A percentile compares a stretch with the other conserved stretches of the same genome.
These are phyloP conservation scores for Trametes cingulata DNA, from an alignment of 768 basidiomycete species.

Conservation along the genomic window DNA sequence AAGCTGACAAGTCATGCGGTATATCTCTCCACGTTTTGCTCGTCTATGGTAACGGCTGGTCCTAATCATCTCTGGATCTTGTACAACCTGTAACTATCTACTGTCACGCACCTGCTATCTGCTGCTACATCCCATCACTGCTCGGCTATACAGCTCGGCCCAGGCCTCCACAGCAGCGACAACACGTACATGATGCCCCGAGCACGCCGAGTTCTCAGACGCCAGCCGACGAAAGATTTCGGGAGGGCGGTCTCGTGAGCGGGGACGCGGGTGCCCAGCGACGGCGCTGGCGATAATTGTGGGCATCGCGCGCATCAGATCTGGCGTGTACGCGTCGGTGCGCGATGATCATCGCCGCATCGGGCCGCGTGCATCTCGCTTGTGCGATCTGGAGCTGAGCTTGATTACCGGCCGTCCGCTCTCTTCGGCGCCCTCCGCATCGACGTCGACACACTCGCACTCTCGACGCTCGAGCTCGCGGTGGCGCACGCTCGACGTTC, in stretches of 20 bases:
- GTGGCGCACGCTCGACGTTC: background rate
- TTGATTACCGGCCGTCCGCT: slow-evolving; percentile 14
- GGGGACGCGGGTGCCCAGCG: too few species aligned
- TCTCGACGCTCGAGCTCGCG: background rate
- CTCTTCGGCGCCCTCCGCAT: slow-evolving; percentile 6
- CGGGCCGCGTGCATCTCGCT: slow-evolving; percentile 3
- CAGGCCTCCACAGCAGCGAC: background rate
- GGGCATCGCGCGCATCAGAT: slow-evolving; percentile 7
- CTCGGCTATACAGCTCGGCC: background rate
- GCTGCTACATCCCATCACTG: background rate
- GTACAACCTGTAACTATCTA: slow-evolving; percentile 1
- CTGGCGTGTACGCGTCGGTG: background rate
- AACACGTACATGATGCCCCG: background rate
- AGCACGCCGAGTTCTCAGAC: background rate
- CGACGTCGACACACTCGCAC: too few species aligned
- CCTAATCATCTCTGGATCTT: background rate
- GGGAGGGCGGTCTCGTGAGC: too few species aligned
- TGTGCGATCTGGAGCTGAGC: background rate
- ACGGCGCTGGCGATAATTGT: background rate
- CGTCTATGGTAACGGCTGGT: background rate
- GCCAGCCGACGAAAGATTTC: too few species aligned
- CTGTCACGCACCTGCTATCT: background rate
- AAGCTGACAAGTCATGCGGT: too few species aligned
- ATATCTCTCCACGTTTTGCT: background rate
- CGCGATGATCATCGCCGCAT: slow-evolving; percentile 3